Base-by-base conservation (phyloP, 306 rosid genomes). In the Begonia fuchsioides region DNA sequence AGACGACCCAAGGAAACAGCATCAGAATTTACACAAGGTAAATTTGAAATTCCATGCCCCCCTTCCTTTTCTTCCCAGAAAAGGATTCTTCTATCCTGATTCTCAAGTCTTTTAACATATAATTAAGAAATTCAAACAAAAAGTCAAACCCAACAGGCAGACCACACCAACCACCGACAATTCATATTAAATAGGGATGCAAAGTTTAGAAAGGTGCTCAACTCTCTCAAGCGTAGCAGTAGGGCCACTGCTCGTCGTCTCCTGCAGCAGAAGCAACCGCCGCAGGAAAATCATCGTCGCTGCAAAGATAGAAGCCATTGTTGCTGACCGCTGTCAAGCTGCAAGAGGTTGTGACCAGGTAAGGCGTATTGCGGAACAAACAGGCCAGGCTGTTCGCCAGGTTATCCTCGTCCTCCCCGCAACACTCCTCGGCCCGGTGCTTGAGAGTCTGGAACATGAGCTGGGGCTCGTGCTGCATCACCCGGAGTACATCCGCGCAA, bases 401-500 rank as follows among this genome's bases (percentile, higher is more conserved):
- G 1, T 57, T 64, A 0, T 71, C 76, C 11, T 13, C 78, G 10
- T 68, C 77, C 0, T 59, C 71, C 0, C 32, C 62, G 52, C 59
- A 72, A 18, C 17, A 68, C 66, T 86, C 96, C 60, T 86, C 75
- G 0, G 82, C 93, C 0, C 94, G 87, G 72, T 79, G 94, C 86
- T 82, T 85, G 54, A 92, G 93, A 3, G 83, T 75, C 80, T 92
- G 80, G 50, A 92, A 92, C 98, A 92, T 92, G 76, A 92, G 81
- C 72, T 82, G 86, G 1, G 98, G 98, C 78, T 92, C 79, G 56
- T 79, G 81, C 93, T 85, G 98, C 98, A 92, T 82, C 81, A 73
- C 83, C 51, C 96, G 83, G 63, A 85, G 98, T 47, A 85, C 87
- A 15, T 92, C 98, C 12, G 62, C 79, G 35, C 83, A 85, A 0